Conservation (phyloP, 2,329 filamentous ascomycete genomes). For the Apiospora phragmitis region DNA sequence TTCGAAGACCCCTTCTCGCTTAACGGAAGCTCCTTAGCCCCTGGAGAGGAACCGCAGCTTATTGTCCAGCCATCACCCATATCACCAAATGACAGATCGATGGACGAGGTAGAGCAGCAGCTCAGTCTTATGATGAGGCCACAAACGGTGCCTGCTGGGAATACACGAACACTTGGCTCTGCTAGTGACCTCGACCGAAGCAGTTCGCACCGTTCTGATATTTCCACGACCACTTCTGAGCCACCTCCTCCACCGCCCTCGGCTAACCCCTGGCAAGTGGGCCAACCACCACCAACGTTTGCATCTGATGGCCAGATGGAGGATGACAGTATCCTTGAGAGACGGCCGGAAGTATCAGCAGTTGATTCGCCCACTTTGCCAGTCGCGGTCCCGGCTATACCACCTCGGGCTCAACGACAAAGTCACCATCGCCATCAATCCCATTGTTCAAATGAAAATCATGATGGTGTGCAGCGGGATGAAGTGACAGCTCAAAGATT, state of each 20-base stretch:
- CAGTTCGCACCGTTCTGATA: constrained; percentile 25
- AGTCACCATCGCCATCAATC: not conserved
- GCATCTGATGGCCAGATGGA: constrained; percentile 17
- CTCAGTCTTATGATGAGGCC: constrained; percentile 23
- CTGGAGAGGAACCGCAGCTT: constrained; percentile 15
- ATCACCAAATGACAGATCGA: constrained; percentile 21
- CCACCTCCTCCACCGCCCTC: constrained; percentile 37
- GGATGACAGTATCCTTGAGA: constrained; percentile 24
- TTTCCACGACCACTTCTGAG: constrained; percentile 26
- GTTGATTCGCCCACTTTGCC: constrained; percentile 33
- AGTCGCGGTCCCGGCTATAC: not conserved
- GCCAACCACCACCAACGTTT: constrained; percentile 22
- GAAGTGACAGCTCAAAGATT: not conserved
- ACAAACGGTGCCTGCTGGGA: constrained; percentile 26
- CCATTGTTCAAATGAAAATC: not conserved
- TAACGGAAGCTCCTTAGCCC: not conserved
- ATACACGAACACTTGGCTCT: constrained; percentile 12
- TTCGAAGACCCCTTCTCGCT: not conserved
- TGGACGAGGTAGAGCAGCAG: constrained; percentile 26
- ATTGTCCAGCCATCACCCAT: constrained; percentile 21
- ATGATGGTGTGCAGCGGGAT: not conserved
- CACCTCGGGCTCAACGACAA: not conserved
- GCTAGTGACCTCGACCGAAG: constrained; percentile 22
- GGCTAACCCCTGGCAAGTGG: constrained; percentile 44
- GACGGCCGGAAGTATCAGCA: constrained; percentile 20